These are phyloP conservation scores for Sicyos edulis DNA, from an alignment of 306 rosid species.

Conservation along the genomic window DNA sequence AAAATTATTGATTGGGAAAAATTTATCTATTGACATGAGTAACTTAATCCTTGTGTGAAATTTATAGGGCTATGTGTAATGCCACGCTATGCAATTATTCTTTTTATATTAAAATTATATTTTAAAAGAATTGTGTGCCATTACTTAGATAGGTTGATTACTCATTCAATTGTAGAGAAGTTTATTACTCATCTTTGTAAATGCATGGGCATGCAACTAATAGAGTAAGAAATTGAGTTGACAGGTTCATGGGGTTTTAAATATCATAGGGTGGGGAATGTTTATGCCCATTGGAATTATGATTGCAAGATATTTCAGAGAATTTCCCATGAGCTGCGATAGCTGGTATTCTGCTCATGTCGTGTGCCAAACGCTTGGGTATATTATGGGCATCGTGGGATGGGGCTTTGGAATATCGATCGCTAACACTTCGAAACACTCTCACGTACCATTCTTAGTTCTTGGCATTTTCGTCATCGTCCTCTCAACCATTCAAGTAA, in stretches of 20 bases:
- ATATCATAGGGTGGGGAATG: slow-evolving; percentile 53
- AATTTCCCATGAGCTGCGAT: slow-evolving; percentile 29
- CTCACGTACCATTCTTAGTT: slow-evolving; percentile 24
- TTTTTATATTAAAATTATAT: no score
- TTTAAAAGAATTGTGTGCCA: no score
- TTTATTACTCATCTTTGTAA: no score
- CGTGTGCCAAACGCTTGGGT: slow-evolving; percentile 40
- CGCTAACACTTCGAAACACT: slow-evolving; percentile 24
- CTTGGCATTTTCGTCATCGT: slow-evolving; percentile 37
- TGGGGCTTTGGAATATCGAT: slow-evolving; percentile 37
- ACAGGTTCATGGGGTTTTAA: slow-evolving; percentile 36
- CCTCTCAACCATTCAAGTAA: slow-evolving; percentile 44
- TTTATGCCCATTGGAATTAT: slow-evolving; percentile 48
- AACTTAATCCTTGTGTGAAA: no score
- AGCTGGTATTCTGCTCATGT: slow-evolving; percentile 39
- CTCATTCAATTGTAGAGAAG: no score
- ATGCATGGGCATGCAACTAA: not conserved
- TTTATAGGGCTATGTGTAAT: no score
- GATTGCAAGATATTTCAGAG: slow-evolving; percentile 40
- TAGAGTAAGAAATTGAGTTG: no score
- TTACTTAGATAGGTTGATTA: no score
- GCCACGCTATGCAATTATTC: no score
- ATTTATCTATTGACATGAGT: no score
- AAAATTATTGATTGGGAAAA: no score
- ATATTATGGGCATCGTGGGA: slow-evolving; percentile 41